Base-by-base conservation (phyloP, 805 yeast species). In the Sugiyamaella americana region DNA sequence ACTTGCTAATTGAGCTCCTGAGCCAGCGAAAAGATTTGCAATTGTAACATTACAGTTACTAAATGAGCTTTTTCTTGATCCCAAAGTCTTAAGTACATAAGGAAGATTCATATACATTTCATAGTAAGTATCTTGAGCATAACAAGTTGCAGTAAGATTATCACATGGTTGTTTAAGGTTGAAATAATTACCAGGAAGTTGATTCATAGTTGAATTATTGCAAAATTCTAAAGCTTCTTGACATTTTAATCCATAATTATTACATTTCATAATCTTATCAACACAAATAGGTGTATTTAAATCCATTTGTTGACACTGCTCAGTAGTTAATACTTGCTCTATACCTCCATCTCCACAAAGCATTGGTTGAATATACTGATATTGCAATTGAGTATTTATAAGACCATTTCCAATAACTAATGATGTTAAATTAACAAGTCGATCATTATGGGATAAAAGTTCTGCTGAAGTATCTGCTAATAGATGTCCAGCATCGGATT, bases 301-400 rank as follows among this genome's bases (percentile, higher is more conserved):
- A 34, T 69, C 61, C 88, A 86, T 83, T 40, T 71, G 67, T 23
- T 74, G 74, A 68, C 96, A 87, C 51, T 78, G 79, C 46, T 78
- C 81, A 16, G 79, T 80, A 32, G 77, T 67, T 51, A 86, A 68
- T 3, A 84, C 84, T n/a, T 85, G 71, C 19, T 77, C 78, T 58
- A 76, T 75, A 2, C 95, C 95, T 51, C 95, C 54, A 88, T 70
- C 74, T 53, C 96, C 95, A 69, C 96, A 88, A 10, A 95, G 96
- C 96, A 87, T 88, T 65, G 94, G 95, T 63, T 82, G 80, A 65
- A 83, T 85, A 67, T 77, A 76, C 52, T 77, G 78, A 66, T 82
- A 82, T 69, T 87, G 95, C 51, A 78, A 73, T 62, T 84, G 76
- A 5, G 93, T 82, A 67, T 88, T 95, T 32, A 95, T 85, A 56